Conservation (phyloP, 257 asterid species). For the Capsicum chinense region DNA sequence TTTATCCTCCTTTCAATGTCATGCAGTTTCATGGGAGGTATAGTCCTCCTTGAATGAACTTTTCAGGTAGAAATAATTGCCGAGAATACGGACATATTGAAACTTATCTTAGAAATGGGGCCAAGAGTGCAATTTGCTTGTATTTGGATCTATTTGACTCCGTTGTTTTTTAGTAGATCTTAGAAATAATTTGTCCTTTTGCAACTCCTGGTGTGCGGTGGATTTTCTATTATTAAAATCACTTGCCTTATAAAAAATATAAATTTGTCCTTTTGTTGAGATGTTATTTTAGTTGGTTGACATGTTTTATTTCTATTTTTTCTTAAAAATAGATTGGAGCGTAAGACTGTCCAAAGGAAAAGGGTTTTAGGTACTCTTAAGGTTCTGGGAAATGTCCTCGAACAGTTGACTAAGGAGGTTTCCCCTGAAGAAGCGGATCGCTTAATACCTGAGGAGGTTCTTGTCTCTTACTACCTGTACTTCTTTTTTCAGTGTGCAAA, state of each 20-base stretch:
- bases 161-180: neutral
- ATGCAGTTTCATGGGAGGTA: neutral
- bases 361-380: slow-evolving; percentile 91
- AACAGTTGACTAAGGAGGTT: slow-evolving; percentile 78
- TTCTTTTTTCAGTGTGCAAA: slow-evolving; percentile 13
- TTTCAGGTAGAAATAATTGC: slow-evolving; percentile 7
- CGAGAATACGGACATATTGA: neutral
- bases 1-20: neutral
- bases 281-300: slow-evolving; percentile 23
- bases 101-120: neutral
- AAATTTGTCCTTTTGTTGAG: neutral
- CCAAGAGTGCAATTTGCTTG: slow-evolving; percentile 1
- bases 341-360: slow-evolving; percentile 80
- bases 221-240: neutral
- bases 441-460: slow-evolving; percentile 88
- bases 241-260: neutral
- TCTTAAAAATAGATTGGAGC: slow-evolving; percentile 71
- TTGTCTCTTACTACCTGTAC: slow-evolving; percentile 22
- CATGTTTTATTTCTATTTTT: slow-evolving; percentile 24
- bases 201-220: neutral
- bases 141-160: neutral
- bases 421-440: slow-evolving; percentile 96
- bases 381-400: slow-evolving; percentile 82
- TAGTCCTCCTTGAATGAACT: neutral
- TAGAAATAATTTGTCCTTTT: slow-evolving; percentile 7